These are phyloP conservation scores for Oenanthe sinensis DNA, from an alignment of 129 eudicot genomes.

Conservation along the genomic window DNA sequence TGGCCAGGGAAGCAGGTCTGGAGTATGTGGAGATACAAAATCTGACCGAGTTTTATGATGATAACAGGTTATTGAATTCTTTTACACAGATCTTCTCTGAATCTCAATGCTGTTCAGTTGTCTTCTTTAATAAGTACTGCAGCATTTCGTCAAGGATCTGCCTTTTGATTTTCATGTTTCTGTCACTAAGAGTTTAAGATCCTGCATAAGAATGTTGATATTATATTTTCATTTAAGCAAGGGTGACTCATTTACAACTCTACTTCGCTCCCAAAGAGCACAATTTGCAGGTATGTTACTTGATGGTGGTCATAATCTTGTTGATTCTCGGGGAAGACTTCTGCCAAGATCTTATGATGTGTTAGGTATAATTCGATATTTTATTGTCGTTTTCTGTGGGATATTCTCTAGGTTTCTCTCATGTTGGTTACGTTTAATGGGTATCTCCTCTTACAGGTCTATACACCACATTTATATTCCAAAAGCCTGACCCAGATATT, in stretches of 20 bases:
- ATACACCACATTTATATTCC: slow-evolving; percentile 82
- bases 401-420: slow-evolving; percentile 8
- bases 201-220: background rate
- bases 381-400: slow-evolving; percentile 4
- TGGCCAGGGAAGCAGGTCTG: slow-evolving; percentile 98
- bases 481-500: slow-evolving; percentile 92
- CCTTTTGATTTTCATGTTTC: background rate
- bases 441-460: slow-evolving; percentile 46
- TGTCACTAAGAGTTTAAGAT: background rate
- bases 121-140: background rate
- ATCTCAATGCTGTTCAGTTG: background rate
- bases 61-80: slow-evolving; percentile 53
- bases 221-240: slow-evolving; percentile 7
- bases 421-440: background rate
- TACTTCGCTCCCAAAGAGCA: slow-evolving; percentile 35
- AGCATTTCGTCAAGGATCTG: background rate
- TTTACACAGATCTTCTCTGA: background rate
- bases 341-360: slow-evolving; percentile 71
- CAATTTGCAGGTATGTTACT: slow-evolving; percentile 73
- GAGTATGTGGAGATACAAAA: slow-evolving; percentile 90
- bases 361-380: slow-evolving; percentile 41
- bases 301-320: slow-evolving; percentile 70
- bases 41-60: slow-evolving; percentile 86
- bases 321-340: slow-evolving; percentile 91
- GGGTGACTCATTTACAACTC: slow-evolving; percentile 1